Evolutionary conservation across 139 green algal species (phyloP), one percentile per base, ranked within the genome.

Genomic region (Microglena sp.): DNA sequence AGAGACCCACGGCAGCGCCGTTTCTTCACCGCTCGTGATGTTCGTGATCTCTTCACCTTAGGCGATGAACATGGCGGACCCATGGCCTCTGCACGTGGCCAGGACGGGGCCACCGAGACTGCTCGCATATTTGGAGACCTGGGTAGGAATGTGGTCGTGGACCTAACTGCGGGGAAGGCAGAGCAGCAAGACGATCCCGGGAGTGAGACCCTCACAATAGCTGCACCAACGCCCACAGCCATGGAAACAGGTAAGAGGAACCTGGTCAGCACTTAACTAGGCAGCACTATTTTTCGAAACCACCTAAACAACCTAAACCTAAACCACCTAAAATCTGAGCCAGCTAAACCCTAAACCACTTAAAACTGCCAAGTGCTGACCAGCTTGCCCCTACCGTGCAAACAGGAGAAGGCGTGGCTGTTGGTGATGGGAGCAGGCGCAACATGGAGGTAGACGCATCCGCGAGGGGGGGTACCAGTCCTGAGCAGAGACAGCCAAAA

Each of bases 31-130:
- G 63, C 83, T 5, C 82, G 80, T 29, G 92, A 97, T 76, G 82
- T 98, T 32, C 53, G 55, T 0, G 92, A 98, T 70, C 79, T 98
- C 26, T 98, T 98, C 82, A 95, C 84, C 0, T 81, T 97, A 8
- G 87, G 77, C 2, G 78, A 91, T 27, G 81, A 91, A 59, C 79
- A 89, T 60, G 33, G 45, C 33, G n/a, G 70, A 43, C 2, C 43
- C 59, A 22, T 62, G 58, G 5, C 35, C 56, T 34, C 24, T 15
- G 15, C 2, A 24, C 1, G 27, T 24, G 31, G 27, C 2, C 11
- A 31, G 5, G 35, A 59, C 33, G 30, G 24, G 29, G 29, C 46
- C 8, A 84, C 74, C 21, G 89, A 96, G 69, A 96, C 89, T 0
- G 83, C 70, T 0, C 72, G 69, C 32, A 90, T 96, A 33, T 96